phyloP scores from a whole-genome alignment of 768 basidiomycete genomes.

The Gyrodon lividus region DNA sequence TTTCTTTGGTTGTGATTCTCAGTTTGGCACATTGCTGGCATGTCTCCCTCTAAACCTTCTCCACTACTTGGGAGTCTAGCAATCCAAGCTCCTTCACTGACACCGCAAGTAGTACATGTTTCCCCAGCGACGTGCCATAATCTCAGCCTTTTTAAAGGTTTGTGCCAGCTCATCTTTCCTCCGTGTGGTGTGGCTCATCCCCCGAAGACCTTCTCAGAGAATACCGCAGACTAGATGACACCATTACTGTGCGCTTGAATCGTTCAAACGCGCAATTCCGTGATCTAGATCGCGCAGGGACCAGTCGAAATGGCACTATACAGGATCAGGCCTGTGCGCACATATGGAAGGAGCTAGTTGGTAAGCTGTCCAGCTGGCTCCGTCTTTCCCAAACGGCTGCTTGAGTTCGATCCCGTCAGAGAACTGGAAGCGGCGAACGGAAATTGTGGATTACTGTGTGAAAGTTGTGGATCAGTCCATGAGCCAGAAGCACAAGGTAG shows the following conservation, averaged over 20 bases:
- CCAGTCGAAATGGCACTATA: constrained; percentile 46
- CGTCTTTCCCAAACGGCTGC: constrained; percentile 13
- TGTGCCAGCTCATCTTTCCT: constrained; percentile 9
- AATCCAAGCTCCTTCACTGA: constrained; percentile 59
- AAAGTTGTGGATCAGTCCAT: constrained; percentile 64
- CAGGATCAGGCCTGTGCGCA: constrained; percentile 76
- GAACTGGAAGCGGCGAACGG: constrained; percentile 71
- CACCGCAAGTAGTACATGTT: constrained; percentile 67
- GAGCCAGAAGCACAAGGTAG: constrained; percentile 49
- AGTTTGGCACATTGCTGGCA: constrained; percentile 29
- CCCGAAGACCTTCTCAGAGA: constrained; percentile 73
- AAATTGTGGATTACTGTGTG: constrained; percentile 77
- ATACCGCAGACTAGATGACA: constrained; percentile 78
- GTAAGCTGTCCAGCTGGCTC: constrained; percentile 41
- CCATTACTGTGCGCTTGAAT: constrained; percentile 78
- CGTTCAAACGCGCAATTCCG: constrained; percentile 73
- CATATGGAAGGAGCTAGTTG: constrained; percentile 77
- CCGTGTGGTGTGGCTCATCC: constrained; percentile 13
- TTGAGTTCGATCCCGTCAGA: constrained; percentile 33
- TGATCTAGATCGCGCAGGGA: constrained; percentile 61
- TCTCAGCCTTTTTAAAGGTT: constrained; percentile 73
- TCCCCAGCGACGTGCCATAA: constrained; percentile 72
- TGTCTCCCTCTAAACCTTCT: constrained; percentile 34
- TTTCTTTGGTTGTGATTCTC: constrained; percentile 20
- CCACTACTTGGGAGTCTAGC: constrained; percentile 66